Percentiles rank a stretch among this genome's conserved stretches.
phyloP scores from a whole-genome alignment of 2,329 filamentous ascomycete genomes.

The Ascochyta pisi region DNA sequence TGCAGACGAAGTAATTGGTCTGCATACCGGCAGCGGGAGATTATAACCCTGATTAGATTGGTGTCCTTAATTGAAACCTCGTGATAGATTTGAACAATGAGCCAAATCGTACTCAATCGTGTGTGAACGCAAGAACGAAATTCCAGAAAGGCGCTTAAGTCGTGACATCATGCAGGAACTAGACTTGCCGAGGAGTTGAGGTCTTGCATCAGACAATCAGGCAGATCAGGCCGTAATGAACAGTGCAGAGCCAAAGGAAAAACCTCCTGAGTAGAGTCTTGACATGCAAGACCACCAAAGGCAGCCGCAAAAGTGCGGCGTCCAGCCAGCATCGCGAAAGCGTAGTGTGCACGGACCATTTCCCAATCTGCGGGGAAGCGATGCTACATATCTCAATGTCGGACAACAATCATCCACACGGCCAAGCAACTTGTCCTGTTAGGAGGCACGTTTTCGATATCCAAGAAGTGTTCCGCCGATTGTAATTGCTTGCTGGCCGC shows the following conservation, averaged over 20 bases:
- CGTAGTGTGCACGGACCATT: neutral
- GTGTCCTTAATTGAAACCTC: neutral
- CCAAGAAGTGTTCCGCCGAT: neutral
- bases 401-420: neutral
- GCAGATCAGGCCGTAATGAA: neutral
- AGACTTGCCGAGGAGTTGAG: conserved; percentile 5
- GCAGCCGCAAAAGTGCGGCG: neutral
- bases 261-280: neutral
- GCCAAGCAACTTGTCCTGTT: neutral
- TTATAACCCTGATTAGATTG: neutral
- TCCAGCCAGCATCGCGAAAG: neutral
- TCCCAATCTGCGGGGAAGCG: conserved; percentile 2
- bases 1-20: conserved; percentile 67
- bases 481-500: neutral
- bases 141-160: conserved; percentile 23
- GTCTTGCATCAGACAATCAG: neutral
- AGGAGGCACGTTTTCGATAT: neutral
- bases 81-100: neutral
- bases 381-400: neutral
- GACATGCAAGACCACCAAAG: neutral
- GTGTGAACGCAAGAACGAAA: conserved; percentile 1
- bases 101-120: neutral
- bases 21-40: conserved; percentile 24
- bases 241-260: neutral
- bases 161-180: conserved; percentile 37